Percentiles rank a stretch among this genome's conserved stretches.
phyloP scores from a whole-genome alignment of 192 early-diverging fungal genomes.

The Gryganskiella cystojenkinii region DNA sequence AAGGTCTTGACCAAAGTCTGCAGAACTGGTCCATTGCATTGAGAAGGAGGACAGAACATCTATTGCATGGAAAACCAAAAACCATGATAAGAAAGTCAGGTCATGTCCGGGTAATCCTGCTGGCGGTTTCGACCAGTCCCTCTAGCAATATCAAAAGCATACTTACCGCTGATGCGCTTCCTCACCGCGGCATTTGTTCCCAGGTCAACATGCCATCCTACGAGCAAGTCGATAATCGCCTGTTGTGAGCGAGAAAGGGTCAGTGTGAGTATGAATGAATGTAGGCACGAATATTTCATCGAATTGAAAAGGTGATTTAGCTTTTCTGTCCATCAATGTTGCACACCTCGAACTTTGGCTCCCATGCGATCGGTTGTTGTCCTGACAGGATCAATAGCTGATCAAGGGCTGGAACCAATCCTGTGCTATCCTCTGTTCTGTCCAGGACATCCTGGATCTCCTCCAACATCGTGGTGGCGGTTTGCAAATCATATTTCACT shows the following conservation, averaged over 20 bases:
- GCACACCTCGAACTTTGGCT: slow-evolving; percentile 39
- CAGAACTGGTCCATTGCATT: slow-evolving; percentile 21
- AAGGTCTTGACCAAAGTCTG: slow-evolving; percentile 30
- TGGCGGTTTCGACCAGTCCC: neutral
- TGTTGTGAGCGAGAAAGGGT: slow-evolving; percentile 10
- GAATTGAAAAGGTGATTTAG: too few relatives aligned
- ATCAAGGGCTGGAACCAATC: slow-evolving; percentile 15
- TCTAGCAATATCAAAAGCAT: too few relatives aligned
- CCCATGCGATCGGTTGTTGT: slow-evolving; percentile 31
- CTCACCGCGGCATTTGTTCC: slow-evolving; percentile 49
- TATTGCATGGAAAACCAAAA: neutral
- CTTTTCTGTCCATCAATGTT: neutral
- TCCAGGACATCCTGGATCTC: slow-evolving; percentile 18
- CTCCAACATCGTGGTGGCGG: slow-evolving; percentile 9
- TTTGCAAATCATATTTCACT: slow-evolving; percentile 10
- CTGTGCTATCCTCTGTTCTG: slow-evolving; percentile 18
- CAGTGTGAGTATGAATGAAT: too few relatives aligned
- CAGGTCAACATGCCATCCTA: slow-evolving; percentile 78
- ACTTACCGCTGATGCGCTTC: slow-evolving; percentile 60
- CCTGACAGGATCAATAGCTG: slow-evolving; percentile 16
- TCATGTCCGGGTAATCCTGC: neutral
- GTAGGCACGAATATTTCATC: too few relatives aligned
- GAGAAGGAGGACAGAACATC: slow-evolving; percentile 25
- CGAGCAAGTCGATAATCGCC: slow-evolving; percentile 72
- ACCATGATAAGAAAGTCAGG: neutral